Evolutionary conservation across 768 basidiomycete species (phyloP).

Genomic region (Tricholoma bakamatsutake): DNA sequence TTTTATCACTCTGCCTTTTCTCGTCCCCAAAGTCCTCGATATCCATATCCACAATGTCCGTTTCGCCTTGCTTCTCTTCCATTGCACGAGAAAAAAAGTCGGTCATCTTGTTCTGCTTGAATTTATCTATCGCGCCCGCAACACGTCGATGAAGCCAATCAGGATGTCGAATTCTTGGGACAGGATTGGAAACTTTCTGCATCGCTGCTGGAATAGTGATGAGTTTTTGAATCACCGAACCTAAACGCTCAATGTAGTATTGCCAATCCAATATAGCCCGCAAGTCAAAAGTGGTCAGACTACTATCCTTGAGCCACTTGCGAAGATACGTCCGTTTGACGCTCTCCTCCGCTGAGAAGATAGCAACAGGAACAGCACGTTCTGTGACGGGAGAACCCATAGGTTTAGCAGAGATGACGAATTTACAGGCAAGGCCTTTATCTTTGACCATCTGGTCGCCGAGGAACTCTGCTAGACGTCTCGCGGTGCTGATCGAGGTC

Average conservation of each 20-base stretch:
- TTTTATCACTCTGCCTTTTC: constrained; percentile 20
- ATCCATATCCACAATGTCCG: constrained; percentile 51
- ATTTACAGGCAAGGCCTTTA: constrained; percentile 97
- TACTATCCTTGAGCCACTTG: constrained; percentile 95
- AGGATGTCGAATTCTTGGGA: constrained; percentile 91
- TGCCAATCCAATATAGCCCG: constrained; percentile 96
- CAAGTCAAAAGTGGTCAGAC: constrained; percentile 81
- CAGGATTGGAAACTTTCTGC: constrained; percentile 96
- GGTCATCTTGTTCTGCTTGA: constrained; percentile 96
- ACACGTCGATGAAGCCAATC: constrained; percentile 96
- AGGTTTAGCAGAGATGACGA: constrained; percentile 95
- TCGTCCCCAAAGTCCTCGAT: constrained; percentile 54
- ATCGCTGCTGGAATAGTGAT: constrained; percentile 99
- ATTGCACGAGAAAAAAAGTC: constrained; percentile 73
- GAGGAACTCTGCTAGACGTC: constrained; percentile 91
- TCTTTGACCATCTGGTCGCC: constrained; percentile 99
- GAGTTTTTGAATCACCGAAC: constrained; percentile 96
- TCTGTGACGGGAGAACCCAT: constrained; percentile 94
- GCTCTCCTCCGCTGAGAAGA: constrained; percentile 92
- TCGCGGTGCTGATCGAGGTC: constrained; percentile 95
- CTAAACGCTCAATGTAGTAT: constrained; percentile 96
- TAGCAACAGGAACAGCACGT: constrained; percentile 93
- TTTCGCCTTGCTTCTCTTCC: constrained; percentile 24
- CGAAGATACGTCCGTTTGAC: constrained; percentile 88
- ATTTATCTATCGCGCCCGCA: constrained; percentile 86